Evolutionary conservation across 352 stramenopile species (phyloP), one percentile per base, ranked within the genome.

Genomic region (Aphanomyces stellatus): DNA sequence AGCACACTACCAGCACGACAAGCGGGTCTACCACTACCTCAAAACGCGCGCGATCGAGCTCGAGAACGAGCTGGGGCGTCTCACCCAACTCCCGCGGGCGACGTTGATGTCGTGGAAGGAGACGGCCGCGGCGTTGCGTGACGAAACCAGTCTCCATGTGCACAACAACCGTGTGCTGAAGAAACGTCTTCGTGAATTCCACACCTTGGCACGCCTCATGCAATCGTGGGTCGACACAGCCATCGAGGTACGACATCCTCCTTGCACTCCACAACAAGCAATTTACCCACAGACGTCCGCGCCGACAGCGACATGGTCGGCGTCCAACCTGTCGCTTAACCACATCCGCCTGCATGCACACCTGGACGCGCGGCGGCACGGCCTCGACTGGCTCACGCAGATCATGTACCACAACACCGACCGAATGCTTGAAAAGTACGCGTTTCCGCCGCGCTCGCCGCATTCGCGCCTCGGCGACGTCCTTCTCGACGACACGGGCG

Each of bases 401-500:
- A 19, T 57, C 27, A 67, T 67, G 60, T 67, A 67, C 41, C 34
- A 59, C 46, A 67, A 67, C 49, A 67, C 60, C 5, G 60, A 67
- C 25, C n/a, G 24, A n/a, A 30, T 67, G 46, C 37, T 67, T 4
- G 33, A 43, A 27, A 42, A 46, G 34, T 34, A 51, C 31, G 24
- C 19, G 24, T 67, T 67, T 57, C 60, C 60, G 15, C 4, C n/a
- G 22, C 49, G 49, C 6, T 34, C 25, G 13, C 49, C 49, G 19
- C 33, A 57, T 35, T 57, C 49, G 7, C 49, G 49, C 5, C 49
- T 57, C 11, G 49, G 17, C 11, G 49, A 57, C 19, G 19, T 57
- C n/a, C 17, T 24, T 34, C 17, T 57, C 22, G 49, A 57, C 25
- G 30, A 11, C 5, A n/a, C 25, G 7, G 10, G 19, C 19, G 49